Evolutionary conservation across 2,329 filamentous ascomycete genomes (phyloP).

Genomic region (Colletotrichum truncatum): DNA sequence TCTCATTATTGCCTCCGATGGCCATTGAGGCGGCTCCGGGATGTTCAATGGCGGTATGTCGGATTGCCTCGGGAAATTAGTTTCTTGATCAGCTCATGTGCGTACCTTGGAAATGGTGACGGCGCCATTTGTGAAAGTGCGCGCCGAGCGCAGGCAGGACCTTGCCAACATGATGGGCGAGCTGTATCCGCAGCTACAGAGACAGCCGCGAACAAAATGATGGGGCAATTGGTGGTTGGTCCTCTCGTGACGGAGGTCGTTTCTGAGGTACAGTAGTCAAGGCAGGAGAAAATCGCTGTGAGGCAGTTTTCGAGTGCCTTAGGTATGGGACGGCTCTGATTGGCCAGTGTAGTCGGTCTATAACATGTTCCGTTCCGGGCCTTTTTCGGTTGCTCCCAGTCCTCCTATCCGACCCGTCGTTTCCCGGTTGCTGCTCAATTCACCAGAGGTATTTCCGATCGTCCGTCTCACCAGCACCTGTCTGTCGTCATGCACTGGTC

Average conservation of each 20-base stretch:
- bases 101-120: constrained; percentile 78
- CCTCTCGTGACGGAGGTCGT: constrained; percentile 32
- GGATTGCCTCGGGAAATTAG: constrained; percentile 46
- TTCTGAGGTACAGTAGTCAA: constrained; percentile 27
- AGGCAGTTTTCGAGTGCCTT: constrained; percentile 32
- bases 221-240: constrained; percentile 46
- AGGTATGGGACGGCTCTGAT: constrained; percentile 28
- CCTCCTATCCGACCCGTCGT: constrained; percentile 21
- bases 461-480: background rate
- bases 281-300: constrained; percentile 31
- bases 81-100: constrained; percentile 52
- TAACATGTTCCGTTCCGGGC: constrained; percentile 28
- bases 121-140: constrained; percentile 82
- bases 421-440: constrained; percentile 7
- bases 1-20: constrained; percentile 33
- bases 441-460: constrained; percentile 17
- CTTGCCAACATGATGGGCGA: constrained; percentile 87
- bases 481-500: constrained; percentile 13
- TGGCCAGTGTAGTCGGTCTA: constrained; percentile 18
- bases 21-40: constrained; percentile 23
- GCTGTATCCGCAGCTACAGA: constrained; percentile 50
- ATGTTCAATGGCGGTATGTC: constrained; percentile 21
- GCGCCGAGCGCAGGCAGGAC: constrained; percentile 88
- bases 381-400: constrained; percentile 24
- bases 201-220: constrained; percentile 41